phyloP scores from a whole-genome alignment of 768 basidiomycete genomes.

The Rhodotorula kratochvilovae region DNA sequence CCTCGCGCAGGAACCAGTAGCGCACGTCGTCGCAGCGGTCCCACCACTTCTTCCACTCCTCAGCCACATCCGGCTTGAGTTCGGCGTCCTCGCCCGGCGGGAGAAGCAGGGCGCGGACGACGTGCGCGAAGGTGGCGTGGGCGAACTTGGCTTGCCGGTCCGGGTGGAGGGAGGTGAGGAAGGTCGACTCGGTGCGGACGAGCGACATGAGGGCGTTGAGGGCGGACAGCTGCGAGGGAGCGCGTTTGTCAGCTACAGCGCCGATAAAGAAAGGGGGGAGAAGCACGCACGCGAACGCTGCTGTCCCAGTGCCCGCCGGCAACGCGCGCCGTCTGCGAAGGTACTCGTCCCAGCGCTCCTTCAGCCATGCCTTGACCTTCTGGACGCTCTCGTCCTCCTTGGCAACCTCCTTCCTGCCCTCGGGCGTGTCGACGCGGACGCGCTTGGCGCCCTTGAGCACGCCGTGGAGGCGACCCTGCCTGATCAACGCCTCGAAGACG shows the following conservation, averaged over 20 bases:
- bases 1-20: slow-evolving; percentile 80
- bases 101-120: slow-evolving; percentile 51
- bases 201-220: slow-evolving; percentile 72
- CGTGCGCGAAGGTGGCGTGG: slow-evolving; percentile 59
- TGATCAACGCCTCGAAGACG: slow-evolving; percentile 62
- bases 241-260: neutral
- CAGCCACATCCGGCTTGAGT: slow-evolving; percentile 60
- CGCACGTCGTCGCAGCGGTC: slow-evolving; percentile 75
- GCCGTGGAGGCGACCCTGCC: slow-evolving; percentile 57
- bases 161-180: slow-evolving; percentile 61
- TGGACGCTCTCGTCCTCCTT: slow-evolving; percentile 57
- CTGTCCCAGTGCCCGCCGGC: slow-evolving; percentile 71
- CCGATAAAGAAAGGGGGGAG: neutral
- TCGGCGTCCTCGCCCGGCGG: slow-evolving; percentile 50
- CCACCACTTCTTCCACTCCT: slow-evolving; percentile 73
- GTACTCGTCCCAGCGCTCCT: slow-evolving; percentile 68
- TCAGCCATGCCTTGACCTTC: slow-evolving; percentile 63
- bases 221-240: slow-evolving; percentile 57
- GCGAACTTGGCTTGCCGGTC: slow-evolving; percentile 65
- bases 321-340: slow-evolving; percentile 63
- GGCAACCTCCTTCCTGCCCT: slow-evolving; percentile 8
- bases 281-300: slow-evolving; percentile 58
- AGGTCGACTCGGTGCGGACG: slow-evolving; percentile 69
- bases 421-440: slow-evolving; percentile 45
- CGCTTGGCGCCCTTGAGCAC: slow-evolving; percentile 49